These are phyloP conservation scores for Jamesozyma piceae DNA, from an alignment of 805 yeast genomes.

Conservation along the genomic window DNA sequence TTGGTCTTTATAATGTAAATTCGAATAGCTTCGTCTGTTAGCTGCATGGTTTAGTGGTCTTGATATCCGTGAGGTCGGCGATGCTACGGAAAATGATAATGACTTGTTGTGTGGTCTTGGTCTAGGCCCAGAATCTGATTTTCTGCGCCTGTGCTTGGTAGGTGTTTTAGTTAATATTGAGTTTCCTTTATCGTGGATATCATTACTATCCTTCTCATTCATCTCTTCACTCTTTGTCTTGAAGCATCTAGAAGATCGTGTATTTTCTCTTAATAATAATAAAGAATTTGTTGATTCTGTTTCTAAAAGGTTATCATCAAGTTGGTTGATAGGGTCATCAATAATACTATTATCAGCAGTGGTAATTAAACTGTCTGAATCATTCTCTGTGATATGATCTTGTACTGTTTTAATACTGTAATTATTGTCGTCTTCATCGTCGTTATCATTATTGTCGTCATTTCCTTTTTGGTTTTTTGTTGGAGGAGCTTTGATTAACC, in stretches of 20 bases:
- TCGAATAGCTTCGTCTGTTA: slow-evolving; percentile 10
- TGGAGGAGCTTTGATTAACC: slow-evolving; percentile 13
- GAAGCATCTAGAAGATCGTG: neutral
- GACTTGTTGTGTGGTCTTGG: slow-evolving; percentile 11
- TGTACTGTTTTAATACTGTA: neutral
- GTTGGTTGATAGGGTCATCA: neutral
- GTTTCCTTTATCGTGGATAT: neutral
- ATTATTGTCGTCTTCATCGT: neutral
- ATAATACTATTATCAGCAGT: slow-evolving; percentile 2
- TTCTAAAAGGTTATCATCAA: slow-evolving; percentile 25
- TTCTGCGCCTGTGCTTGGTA: slow-evolving; percentile 13
- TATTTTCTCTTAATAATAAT: slow-evolving; percentile 15
- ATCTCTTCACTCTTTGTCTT: neutral
- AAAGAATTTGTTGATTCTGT: slow-evolving; percentile 20
- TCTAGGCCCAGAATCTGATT: slow-evolving; percentile 18
- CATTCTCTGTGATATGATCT: neutral
- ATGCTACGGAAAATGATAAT: slow-evolving; percentile 15
- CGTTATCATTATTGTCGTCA: slow-evolving; percentile 3
- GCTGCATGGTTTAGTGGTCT: neutral
- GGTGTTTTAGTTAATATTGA: neutral
- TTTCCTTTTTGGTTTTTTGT: neutral
- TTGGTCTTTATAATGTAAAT: slow-evolving; percentile 13
- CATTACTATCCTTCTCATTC: neutral
- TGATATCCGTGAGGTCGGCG: slow-evolving; percentile 14
- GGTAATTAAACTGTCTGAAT: neutral